Evolutionary conservation across 495 filamentous ascomycete species (phyloP), one percentile per base, ranked within the genome.

Genomic region (Talaromyces proteolyticus): DNA sequence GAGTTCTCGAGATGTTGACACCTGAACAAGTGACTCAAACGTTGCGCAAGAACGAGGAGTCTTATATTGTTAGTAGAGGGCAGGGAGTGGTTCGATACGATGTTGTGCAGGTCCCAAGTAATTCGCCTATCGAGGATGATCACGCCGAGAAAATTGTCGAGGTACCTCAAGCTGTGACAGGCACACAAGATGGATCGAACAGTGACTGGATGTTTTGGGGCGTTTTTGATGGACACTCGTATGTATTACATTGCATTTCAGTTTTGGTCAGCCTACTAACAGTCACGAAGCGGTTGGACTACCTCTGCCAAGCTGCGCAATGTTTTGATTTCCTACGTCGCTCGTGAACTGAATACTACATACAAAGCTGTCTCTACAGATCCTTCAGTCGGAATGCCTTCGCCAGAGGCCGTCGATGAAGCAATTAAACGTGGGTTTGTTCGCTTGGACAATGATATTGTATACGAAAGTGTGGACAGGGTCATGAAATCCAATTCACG

Each of bases 171-270:
- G 72, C 65, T 46, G 71, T 79, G 34, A 73, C 78, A 18, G 70
- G 73, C 10, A 65, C 73, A 23, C 63, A 70, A 25, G 72, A 75
- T 53, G 77, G 76, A 25, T 65, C 70, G n/a, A 81, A 70, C 40
- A 89, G 79, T 51, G 93, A 99, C 61, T 99, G 93, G 93, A 97
- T 96, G 89, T 99, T 99, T 64, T 99, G 94, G 94, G 92, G 89
- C 36, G 91, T 99, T 11, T 99, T 95, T 68, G 93, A 99, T 63
- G 93, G 93, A 1, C 93, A 98, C 67, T 87, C 88, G 89, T 91
- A 68, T 63, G 79, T 77, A 34, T 49, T 47, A 26, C 6, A 12
- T 5, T 19, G 11, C 37, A 16, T 20, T 44, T 11, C 4, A 21
- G 7, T 25, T 26, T 23, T 44, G 7, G 36, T 18, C 41, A 38